These are phyloP conservation scores for Leccinum pellstonianum DNA, from an alignment of 768 basidiomycete genomes.

Conservation along the genomic window DNA sequence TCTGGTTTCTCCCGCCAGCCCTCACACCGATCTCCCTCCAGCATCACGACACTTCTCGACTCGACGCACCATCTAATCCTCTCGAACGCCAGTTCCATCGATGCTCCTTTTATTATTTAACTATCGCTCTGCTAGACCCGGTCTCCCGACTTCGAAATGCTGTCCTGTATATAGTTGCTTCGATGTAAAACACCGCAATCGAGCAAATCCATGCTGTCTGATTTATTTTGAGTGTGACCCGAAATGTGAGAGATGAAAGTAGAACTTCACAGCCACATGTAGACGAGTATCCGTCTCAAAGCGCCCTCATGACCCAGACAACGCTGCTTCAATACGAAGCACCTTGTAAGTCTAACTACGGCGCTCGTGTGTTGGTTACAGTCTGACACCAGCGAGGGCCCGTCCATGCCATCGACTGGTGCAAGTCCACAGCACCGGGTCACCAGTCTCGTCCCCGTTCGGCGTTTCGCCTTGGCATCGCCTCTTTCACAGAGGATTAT, in stretches of 20 bases:
- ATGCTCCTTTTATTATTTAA: slow-evolving; percentile 18
- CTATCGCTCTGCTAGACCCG: slow-evolving; percentile 23
- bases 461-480: slow-evolving; percentile 81
- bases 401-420: slow-evolving; percentile 85
- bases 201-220: slow-evolving; percentile 15
- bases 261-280: slow-evolving; percentile 26
- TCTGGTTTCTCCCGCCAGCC: slow-evolving; percentile 12
- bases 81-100: slow-evolving; percentile 20
- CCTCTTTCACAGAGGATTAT: slow-evolving; percentile 83
- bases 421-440: slow-evolving; percentile 73
- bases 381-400: slow-evolving; percentile 57
- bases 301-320: slow-evolving; percentile 58
- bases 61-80: slow-evolving; percentile 21
- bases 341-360: slow-evolving; percentile 59
- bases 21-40: slow-evolving; percentile 14
- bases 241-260: background rate
- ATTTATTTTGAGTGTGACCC: background rate
- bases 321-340: slow-evolving; percentile 81
- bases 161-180: slow-evolving; percentile 31
- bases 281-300: slow-evolving; percentile 9
- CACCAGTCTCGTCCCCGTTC: slow-evolving; percentile 71
- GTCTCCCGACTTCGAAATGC: slow-evolving; percentile 21
- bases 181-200: slow-evolving; percentile 26
- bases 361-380: background rate
- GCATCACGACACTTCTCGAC: slow-evolving; percentile 20